phyloP scores from a whole-genome alignment of 768 basidiomycete species.

The Serendipita sp. region DNA sequence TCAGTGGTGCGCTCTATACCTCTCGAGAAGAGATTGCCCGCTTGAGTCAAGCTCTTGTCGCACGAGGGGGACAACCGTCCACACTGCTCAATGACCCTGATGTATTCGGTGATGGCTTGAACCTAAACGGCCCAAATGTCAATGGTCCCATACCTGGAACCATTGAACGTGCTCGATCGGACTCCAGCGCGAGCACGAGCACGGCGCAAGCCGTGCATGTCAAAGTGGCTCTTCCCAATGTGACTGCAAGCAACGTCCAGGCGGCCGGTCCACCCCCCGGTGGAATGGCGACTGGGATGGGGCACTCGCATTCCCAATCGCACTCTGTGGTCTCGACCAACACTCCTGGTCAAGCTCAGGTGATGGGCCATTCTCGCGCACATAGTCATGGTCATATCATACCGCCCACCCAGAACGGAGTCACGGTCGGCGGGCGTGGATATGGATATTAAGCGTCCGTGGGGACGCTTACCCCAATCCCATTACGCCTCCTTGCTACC shows the following conservation, averaged over 20 bases:
- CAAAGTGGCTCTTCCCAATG: background rate
- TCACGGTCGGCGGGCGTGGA: background rate
- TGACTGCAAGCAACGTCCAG: background rate
- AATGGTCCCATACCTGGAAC: background rate
- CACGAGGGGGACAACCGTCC: background rate
- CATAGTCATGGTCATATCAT: background rate
- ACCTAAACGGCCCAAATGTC: background rate
- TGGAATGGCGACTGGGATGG: background rate
- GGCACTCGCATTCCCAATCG: background rate
- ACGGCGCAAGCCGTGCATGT: background rate
- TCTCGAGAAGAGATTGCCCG: constrained; percentile 87
- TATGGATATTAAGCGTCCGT: background rate
- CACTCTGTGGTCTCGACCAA: background rate
- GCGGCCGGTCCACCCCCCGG: background rate
- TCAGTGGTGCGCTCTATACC: constrained; percentile 70
- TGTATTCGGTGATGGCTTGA: background rate
- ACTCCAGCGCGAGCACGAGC: background rate
- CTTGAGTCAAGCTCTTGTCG: constrained; percentile 25
- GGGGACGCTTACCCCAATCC: background rate
- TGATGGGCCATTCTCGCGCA: background rate
- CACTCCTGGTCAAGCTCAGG: background rate
- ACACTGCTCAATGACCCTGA: background rate
- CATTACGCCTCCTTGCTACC: background rate
- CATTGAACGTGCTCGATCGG: background rate
- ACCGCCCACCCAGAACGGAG: background rate